These are phyloP conservation scores for Pseudoturritis turrita DNA, from an alignment of 345 rosid species.

Conservation along the genomic window DNA sequence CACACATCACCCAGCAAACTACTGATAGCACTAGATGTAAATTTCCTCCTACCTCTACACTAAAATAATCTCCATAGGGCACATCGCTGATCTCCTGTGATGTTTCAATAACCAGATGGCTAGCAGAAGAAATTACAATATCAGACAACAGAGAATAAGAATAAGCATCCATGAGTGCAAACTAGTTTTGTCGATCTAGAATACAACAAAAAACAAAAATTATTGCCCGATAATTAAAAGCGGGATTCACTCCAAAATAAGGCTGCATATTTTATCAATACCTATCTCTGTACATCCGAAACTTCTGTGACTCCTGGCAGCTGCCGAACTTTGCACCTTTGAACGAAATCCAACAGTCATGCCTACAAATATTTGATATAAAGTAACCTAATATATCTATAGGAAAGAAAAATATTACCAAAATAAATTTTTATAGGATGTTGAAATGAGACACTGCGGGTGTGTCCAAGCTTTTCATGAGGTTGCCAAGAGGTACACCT, in stretches of 20 bases:
- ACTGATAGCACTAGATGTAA: background rate
- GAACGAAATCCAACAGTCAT: slow-evolving; percentile 15
- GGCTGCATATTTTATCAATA: slow-evolving; percentile 12
- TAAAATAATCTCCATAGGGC: slow-evolving; percentile 86
- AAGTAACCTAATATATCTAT: background rate
- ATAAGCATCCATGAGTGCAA: slow-evolving; percentile 7
- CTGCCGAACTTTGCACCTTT: slow-evolving; percentile 91
- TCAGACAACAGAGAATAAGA: slow-evolving; percentile 9
- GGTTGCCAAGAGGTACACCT: slow-evolving; percentile 72
- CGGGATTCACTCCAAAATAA: background rate
- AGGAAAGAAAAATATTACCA: slow-evolving; percentile 46
- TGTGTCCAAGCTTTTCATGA: slow-evolving; percentile 67
- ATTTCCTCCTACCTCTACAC: slow-evolving; percentile 67
- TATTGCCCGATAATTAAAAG: background rate
- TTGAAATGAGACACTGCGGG: slow-evolving; percentile 77
- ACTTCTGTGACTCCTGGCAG: slow-evolving; percentile 85
- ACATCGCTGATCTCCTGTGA: slow-evolving; percentile 84
- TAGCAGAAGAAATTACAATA: slow-evolving; percentile 32
- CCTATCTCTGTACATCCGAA: slow-evolving; percentile 81
- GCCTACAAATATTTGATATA: slow-evolving; percentile 9
- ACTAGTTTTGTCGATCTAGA: slow-evolving; percentile 11
- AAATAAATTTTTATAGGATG: slow-evolving; percentile 96
- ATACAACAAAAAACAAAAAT: background rate
- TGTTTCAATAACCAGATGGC: slow-evolving; percentile 79
- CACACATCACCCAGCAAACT: slow-evolving; percentile 3